Evolutionary conservation across 768 basidiomycete species (phyloP), one percentile per base, ranked within the genome.

Genomic region (Tylopilus balloui): DNA sequence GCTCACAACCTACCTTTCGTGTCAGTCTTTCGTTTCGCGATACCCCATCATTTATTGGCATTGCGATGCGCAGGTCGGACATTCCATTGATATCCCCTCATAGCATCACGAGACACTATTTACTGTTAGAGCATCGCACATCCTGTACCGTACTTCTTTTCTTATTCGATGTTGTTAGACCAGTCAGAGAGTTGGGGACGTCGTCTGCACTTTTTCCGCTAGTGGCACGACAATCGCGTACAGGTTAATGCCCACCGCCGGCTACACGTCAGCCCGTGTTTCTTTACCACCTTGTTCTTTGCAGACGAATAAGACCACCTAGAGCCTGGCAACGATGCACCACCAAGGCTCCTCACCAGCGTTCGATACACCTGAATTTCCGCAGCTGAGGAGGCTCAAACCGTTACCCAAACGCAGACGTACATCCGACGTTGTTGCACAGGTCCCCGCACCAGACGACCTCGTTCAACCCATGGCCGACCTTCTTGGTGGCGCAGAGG

Each of bases 381-480:
- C 79, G 36, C 66, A 78, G 32, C 69, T 81, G 45, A 76, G 87
- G 56, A 73, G 81, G 54, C 77, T 88, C 59, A 89, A 88, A 63
- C 88, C 88, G 34, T 75, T 88, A 35, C 87, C 88, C 23, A 88
- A 88, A 70, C 79, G 88, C 56, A 76, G 83, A 53, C 79, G 83
- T 52, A 83, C 78, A 21, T 71, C 74, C 37, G 69, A 65, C 54
- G 28, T 50, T 19, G 58, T 41, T 55, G 55, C 56, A 54, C 66
- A 53, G 39, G 51, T 45, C 50, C 55, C 64, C 35, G 56, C 47
- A 41, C 55, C 58, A 46, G 58, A 60, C 62, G 51, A 60, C 67
- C 53, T 62, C 53, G 55, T 63, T 45, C 64, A 53, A 28, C 61
- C 60, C 59, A 62, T 63, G 67, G 41, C 62, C 54, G 44, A 62